Base-by-base conservation (phyloP, 164 flowering plant genomes). In the Berberis vulgaris region DNA sequence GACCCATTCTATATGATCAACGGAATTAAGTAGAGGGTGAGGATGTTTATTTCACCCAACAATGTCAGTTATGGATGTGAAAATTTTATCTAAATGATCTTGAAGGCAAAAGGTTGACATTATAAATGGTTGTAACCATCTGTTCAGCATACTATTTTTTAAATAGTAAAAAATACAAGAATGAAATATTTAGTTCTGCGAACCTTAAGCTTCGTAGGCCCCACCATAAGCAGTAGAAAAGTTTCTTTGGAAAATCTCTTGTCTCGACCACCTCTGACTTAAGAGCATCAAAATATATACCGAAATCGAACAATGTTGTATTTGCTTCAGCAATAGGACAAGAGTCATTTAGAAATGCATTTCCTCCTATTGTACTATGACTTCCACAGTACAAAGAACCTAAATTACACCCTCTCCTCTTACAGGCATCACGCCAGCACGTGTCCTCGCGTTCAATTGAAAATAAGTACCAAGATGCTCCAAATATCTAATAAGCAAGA, bases 171-270 rank as follows among this genome's bases (percentile, higher is more conserved):
- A 26, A 26, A 26, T 26, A 26, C 26, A 26, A 26, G 26, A 26
- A 26, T 26, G 26, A 26, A 26, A 26, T 26, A 26, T 26, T 26
- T 26, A 26, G 26, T 26, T 26, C 26, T 26, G 26, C 78, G 42
- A 62, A 91, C 97, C 97, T 86, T 62, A 92, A 63, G 76, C 82
- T 87, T 62, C 75, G 89, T 61, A 89, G 79, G 41, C 96, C 98
- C 98, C 98, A 92, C 98, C 96, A 92, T 63, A 92, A 88, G 78
- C 98, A 89, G 76, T 81, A 92, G 53, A 86, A 82, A 61, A 89
- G 74, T 76, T 88, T 92, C 80, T 88, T 68, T 8, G 85, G 87
- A 65, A 89, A 92, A 80, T 26, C 26, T 26, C 83, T 75, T 41
- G 89, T 78, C 54, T 78, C 77, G 69, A 88, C 89, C 10, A 92